Conservation (phyloP, 441 rosid genomes). For the Rhodomyrtus psidioides region DNA sequence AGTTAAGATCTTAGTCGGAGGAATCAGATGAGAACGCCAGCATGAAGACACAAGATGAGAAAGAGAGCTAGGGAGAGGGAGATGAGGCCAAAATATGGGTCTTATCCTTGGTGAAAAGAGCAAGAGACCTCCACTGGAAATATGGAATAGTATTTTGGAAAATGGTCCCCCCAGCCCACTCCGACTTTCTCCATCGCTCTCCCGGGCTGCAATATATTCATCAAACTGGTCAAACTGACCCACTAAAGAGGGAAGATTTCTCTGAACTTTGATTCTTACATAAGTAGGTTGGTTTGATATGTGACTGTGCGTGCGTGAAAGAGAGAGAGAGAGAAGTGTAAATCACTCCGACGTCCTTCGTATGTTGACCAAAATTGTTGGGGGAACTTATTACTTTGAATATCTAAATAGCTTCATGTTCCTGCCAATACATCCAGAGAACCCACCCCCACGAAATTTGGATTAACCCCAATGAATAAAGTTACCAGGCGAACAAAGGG, state of each 20-base stretch:
- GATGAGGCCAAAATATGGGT: not conserved
- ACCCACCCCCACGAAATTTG: not conserved
- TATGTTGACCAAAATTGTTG: not conserved
- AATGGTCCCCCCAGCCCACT: not conserved
- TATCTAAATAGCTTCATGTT: not conserved
- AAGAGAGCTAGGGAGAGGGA: not conserved
- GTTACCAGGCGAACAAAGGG: not conserved
- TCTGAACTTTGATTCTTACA: not conserved
- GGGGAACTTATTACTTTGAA: not conserved
- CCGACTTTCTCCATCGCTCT: not conserved
- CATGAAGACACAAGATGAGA: not conserved
- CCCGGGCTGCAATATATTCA: not conserved
- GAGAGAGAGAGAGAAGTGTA: not conserved
- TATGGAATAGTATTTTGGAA: not conserved
- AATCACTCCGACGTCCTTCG: not conserved
- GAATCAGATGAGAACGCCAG: not conserved
- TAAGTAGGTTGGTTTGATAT: not conserved
- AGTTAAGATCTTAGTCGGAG: not conserved
- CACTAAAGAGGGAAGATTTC: not conserved
- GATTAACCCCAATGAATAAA: not conserved
- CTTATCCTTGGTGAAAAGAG: not conserved
- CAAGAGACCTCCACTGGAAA: not conserved
- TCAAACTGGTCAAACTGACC: not conserved
- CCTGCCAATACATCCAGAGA: not conserved
- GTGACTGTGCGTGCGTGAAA: not conserved